These are phyloP conservation scores for Daldinia childiae DNA, from an alignment of 495 filamentous ascomycete species.

Conservation along the genomic window DNA sequence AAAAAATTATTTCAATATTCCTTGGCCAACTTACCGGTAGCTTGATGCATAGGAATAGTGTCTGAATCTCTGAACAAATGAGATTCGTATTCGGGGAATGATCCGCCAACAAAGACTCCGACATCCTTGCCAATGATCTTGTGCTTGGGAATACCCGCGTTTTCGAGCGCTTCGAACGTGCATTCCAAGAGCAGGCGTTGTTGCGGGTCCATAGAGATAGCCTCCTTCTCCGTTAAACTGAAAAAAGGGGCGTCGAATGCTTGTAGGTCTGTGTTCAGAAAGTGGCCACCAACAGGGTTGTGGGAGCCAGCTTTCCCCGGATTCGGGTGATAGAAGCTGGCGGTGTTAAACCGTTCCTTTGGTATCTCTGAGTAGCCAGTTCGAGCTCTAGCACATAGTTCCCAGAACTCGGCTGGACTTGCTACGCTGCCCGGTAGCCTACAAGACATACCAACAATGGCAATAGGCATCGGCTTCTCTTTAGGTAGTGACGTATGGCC, in stretches of 20 bases:
- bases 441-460: constrained; percentile 66
- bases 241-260: constrained; percentile 88
- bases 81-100: constrained; percentile 85
- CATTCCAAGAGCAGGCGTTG: constrained; percentile 82
- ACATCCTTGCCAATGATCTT: constrained; percentile 77
- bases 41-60: constrained; percentile 60
- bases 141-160: constrained; percentile 84
- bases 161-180: constrained; percentile 87
- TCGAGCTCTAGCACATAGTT: constrained; percentile 67
- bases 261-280: constrained; percentile 74
- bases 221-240: constrained; percentile 77
- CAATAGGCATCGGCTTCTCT: constrained; percentile 57
- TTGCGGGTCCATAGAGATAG: constrained; percentile 84
- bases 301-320: constrained; percentile 76
- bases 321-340: constrained; percentile 80
- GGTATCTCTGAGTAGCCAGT: constrained; percentile 69
- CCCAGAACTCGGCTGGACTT: constrained; percentile 67
- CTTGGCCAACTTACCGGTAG: constrained; percentile 64
- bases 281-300: constrained; percentile 81
- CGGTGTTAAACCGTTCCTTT: constrained; percentile 71
- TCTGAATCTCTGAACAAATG: constrained; percentile 83
- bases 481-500: constrained; percentile 14
- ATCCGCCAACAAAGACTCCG: constrained; percentile 86
- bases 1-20: not conserved
- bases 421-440: constrained; percentile 63